phyloP scores from a whole-genome alignment of 2,329 filamentous ascomycete genomes.

The Hymenoscyphus linearis region DNA sequence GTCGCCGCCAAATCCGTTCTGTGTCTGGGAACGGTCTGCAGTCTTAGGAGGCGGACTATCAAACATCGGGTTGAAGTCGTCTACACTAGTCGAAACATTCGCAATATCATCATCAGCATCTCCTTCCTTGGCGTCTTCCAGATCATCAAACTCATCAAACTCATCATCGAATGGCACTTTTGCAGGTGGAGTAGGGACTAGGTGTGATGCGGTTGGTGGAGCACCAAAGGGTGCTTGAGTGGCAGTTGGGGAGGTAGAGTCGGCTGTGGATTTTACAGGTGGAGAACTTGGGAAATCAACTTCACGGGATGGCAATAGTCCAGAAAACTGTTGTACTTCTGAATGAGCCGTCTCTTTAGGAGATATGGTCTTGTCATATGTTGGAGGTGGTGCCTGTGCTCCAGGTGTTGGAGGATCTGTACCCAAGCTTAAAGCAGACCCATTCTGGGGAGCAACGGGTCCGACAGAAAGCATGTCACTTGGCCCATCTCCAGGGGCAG shows the following conservation, averaged over 20 bases:
- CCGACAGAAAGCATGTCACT: constrained; percentile 29
- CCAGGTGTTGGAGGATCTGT: constrained; percentile 44
- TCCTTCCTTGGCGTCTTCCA: constrained; percentile 79
- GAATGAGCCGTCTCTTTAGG: constrained; percentile 42
- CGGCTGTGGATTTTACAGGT: constrained; percentile 23
- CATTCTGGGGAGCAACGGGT: constrained; percentile 27
- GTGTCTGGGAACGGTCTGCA: constrained; percentile 22
- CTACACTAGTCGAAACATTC: constrained; percentile 50
- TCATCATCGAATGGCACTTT: constrained; percentile 66
- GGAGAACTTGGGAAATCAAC: constrained; percentile 38
- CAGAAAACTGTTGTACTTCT: constrained; percentile 45
- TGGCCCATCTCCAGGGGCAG: constrained; percentile 25
- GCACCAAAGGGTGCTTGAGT: constrained; percentile 23
- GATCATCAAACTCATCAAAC: constrained; percentile 75
- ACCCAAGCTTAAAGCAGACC: constrained; percentile 21
- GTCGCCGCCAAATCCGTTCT: constrained; percentile 23
- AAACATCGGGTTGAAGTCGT: constrained; percentile 78
- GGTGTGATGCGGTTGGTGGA: constrained; percentile 26
- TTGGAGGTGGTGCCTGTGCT: constrained; percentile 53
- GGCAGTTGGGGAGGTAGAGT: constrained; percentile 26
- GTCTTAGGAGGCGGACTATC: constrained; percentile 50
- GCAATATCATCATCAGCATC: constrained; percentile 75
- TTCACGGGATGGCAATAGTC: constrained; percentile 49
- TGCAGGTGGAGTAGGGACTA: constrained; percentile 35
- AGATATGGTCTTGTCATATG: constrained; percentile 43